These are phyloP conservation scores for Gardenia jasminoides DNA, from an alignment of 257 asterid genomes.

Conservation along the genomic window DNA sequence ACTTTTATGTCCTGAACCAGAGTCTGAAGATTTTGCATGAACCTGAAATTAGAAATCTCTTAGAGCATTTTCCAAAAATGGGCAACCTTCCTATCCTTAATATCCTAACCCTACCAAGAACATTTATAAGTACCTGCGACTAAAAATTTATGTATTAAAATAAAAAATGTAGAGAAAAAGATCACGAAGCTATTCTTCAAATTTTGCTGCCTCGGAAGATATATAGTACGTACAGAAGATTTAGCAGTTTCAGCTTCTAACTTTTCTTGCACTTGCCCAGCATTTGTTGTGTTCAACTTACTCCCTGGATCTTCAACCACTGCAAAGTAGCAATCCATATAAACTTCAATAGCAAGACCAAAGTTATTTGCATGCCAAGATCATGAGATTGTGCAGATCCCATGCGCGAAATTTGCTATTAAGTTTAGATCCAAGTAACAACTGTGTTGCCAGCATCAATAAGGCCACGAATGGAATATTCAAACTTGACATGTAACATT, in stretches of 20 bases:
- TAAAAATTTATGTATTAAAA: neutral
- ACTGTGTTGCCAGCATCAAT: neutral
- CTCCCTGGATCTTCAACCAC: slow-evolving; percentile 36
- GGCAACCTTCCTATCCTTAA: neutral
- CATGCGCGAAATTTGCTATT: neutral
- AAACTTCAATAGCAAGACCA: neutral
- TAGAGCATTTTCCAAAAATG: neutral
- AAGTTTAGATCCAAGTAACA: neutral
- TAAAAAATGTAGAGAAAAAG: neutral
- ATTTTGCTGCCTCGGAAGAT: neutral
- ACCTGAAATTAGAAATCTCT: slow-evolving; percentile 22
- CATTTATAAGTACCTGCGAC: neutral
- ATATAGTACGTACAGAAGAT: slow-evolving; percentile 35
- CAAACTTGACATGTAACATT: neutral
- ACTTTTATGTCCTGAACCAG: slow-evolving; percentile 41
- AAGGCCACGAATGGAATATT: neutral
- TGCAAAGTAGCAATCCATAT: neutral
- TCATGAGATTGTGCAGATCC: neutral
- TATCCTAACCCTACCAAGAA: neutral
- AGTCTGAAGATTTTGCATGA: slow-evolving; percentile 27
- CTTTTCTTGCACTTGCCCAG: slow-evolving; percentile 26
- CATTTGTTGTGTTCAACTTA: slow-evolving; percentile 10
- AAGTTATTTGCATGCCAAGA: neutral
- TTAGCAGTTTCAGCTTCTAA: slow-evolving; percentile 21
- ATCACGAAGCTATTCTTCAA: neutral